Percentiles rank a stretch among this genome's conserved stretches.
Evolutionary conservation across 2,329 filamentous ascomycete genomes (phyloP).

Genomic region (Trichophyton simii): DNA sequence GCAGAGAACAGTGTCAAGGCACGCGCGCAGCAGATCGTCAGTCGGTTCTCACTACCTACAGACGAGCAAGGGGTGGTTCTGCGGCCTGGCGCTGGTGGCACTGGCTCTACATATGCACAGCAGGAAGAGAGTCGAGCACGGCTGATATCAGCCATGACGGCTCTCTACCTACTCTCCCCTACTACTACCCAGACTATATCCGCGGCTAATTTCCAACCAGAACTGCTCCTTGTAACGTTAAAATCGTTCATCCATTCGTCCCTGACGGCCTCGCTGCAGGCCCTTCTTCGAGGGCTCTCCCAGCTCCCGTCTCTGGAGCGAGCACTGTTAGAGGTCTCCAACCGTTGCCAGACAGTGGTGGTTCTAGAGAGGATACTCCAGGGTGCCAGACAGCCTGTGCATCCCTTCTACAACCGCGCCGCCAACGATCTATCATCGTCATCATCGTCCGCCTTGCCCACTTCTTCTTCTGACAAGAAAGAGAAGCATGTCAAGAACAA

Average conservation of each 20-base stretch:
- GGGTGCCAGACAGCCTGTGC: conserved; percentile 51
- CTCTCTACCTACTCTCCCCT: conserved; percentile 73
- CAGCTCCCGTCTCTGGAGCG: conserved; percentile 72
- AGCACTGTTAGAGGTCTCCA: conserved; percentile 66
- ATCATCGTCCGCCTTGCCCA: conserved; percentile 10
- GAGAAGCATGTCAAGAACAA: conserved; percentile 25
- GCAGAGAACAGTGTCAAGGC: conserved; percentile 62
- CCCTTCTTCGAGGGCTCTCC: conserved; percentile 61
- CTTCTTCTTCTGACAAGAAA: neutral
- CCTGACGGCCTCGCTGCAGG: conserved; percentile 63
- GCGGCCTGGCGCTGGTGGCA: neutral
- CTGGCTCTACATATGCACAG: conserved; percentile 41
- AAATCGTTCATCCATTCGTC: conserved; percentile 57
- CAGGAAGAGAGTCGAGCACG: conserved; percentile 63
- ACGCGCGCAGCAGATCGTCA: conserved; percentile 63
- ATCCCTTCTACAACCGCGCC: conserved; percentile 42
- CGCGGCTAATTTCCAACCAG: conserved; percentile 45
- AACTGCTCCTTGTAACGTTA: conserved; percentile 60
- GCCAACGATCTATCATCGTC: conserved; percentile 17
- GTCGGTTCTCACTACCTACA: conserved; percentile 66
- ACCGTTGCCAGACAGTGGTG: conserved; percentile 81
- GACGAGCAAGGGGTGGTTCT: neutral
- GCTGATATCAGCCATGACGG: conserved; percentile 59
- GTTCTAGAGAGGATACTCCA: conserved; percentile 69
- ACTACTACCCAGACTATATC: conserved; percentile 24